Conservation (phyloP, 2,329 filamentous ascomycete species). For the Aspergillus udagawae region DNA sequence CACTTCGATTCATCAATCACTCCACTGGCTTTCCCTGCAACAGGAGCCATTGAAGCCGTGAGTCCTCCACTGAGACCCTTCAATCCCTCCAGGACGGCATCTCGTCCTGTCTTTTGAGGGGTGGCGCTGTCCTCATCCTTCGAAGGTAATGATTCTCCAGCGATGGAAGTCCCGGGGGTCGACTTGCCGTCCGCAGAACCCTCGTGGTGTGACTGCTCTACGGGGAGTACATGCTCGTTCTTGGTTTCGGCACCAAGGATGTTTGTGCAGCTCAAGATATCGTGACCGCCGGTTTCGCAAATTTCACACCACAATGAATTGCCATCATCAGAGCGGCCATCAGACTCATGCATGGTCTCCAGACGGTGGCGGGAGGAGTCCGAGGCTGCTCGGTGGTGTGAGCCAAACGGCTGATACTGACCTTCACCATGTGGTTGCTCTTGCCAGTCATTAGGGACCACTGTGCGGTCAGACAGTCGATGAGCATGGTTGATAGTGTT, state of each 20-base stretch:
- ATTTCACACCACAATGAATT: constrained; percentile 89
- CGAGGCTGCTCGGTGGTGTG: constrained; percentile 23
- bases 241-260: constrained; percentile 61
- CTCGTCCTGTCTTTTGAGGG: constrained; percentile 37
- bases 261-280: constrained; percentile 89
- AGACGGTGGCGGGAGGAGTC: constrained; percentile 29
- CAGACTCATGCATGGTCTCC: constrained; percentile 40
- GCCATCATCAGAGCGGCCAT: constrained; percentile 63
- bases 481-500: constrained; percentile 31
- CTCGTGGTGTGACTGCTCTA: constrained; percentile 12
- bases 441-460: constrained; percentile 41
- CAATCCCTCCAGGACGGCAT: constrained; percentile 40
- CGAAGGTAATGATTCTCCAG: constrained; percentile 10
- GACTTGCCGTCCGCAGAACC: constrained; percentile 12
- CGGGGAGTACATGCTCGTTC: constrained; percentile 9
- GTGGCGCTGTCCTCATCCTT: constrained; percentile 16
- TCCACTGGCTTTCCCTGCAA: constrained; percentile 74
- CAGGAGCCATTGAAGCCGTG: constrained; percentile 52
- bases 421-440: constrained; percentile 26
- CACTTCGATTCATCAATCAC: constrained; percentile 82
- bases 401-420: constrained; percentile 21
- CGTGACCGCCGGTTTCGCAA: constrained; percentile 85
- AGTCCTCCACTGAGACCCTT: constrained; percentile 36
- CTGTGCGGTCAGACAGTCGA: constrained; percentile 40
- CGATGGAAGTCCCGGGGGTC: constrained; percentile 13